A percentile compares a stretch with the other conserved stretches of the same genome.
Evolutionary conservation across 306 rosid species (phyloP).

Genomic region (Corylus avellana): DNA sequence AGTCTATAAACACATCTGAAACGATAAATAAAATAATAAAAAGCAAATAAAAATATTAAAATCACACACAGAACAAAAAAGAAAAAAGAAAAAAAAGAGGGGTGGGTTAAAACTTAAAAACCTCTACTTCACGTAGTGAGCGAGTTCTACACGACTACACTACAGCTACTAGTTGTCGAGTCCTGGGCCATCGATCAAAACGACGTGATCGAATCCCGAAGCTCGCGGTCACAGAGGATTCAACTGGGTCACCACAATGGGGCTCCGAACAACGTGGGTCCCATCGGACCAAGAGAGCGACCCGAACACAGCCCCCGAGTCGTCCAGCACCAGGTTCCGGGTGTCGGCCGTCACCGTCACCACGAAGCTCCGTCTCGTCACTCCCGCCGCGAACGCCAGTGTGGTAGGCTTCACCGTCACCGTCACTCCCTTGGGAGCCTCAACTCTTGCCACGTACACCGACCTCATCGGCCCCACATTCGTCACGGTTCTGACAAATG

Average conservation of each 20-base stretch:
- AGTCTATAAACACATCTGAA: slow-evolving; percentile 18
- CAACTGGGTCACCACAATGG: slow-evolving; percentile 71
- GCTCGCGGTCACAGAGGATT: slow-evolving; percentile 59
- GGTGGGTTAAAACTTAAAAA: neutral
- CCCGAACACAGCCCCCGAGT: slow-evolving; percentile 77
- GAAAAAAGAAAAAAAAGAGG: neutral
- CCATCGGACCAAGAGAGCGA: slow-evolving; percentile 79
- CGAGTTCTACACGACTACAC: neutral
- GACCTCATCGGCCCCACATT: slow-evolving; percentile 67
- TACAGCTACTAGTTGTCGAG: neutral
- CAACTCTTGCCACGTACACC: slow-evolving; percentile 49
- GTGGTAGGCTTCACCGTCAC: slow-evolving; percentile 69
- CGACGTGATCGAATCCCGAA: slow-evolving; percentile 34
- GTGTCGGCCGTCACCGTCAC: slow-evolving; percentile 60
- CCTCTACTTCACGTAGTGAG: neutral
- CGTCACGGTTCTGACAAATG: slow-evolving; percentile 63
- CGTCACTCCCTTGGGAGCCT: slow-evolving; percentile 62
- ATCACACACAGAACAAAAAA: too few relatives aligned
- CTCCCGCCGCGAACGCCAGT: slow-evolving; percentile 53
- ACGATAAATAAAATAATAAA: neutral
- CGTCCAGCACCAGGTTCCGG: slow-evolving; percentile 49
- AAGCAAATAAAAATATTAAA: too few relatives aligned
- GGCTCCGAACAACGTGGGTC: slow-evolving; percentile 84
- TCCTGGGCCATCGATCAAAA: slow-evolving; percentile 34
- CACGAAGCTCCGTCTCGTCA: slow-evolving; percentile 61